These are phyloP conservation scores for Aegilops longissima DNA, from an alignment of 176 grass and related monocot species.

Conservation along the genomic window DNA sequence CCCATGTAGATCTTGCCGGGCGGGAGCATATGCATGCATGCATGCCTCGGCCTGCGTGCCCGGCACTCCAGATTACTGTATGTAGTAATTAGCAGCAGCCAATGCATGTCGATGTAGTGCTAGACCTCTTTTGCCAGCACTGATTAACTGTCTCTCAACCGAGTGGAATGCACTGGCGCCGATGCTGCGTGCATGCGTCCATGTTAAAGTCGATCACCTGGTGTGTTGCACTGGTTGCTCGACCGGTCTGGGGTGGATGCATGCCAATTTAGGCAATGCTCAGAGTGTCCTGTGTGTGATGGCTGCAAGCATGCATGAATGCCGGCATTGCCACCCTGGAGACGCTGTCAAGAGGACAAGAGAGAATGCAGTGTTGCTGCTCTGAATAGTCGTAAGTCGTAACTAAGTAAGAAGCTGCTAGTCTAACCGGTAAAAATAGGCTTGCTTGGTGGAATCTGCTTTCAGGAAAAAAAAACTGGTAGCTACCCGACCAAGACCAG, in stretches of 20 bases:
- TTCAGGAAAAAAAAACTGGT: background rate
- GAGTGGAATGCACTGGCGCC: slow-evolving; percentile 15
- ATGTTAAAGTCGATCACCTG: background rate
- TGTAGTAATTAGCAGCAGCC: slow-evolving; percentile 29
- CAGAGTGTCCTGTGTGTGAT: background rate
- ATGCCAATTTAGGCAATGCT: background rate
- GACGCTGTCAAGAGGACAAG: background rate
- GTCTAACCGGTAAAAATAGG: background rate
- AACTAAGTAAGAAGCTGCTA: no score
- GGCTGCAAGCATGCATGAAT: slow-evolving; percentile 8
- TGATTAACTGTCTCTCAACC: slow-evolving; percentile 34
- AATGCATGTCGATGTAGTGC: slow-evolving; percentile 15
- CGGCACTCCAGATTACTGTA: slow-evolving; percentile 5
- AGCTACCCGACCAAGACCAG: no score
- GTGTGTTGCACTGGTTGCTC: background rate
- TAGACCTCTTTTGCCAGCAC: slow-evolving; percentile 8
- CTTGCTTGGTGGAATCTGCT: background rate
- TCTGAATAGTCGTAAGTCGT: background rate
- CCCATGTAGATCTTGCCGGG: slow-evolving; percentile 75
- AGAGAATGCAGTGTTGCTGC: background rate
- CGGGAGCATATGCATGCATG: background rate
- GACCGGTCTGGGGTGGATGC: background rate
- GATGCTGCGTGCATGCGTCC: background rate
- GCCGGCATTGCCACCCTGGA: slow-evolving; percentile 1
- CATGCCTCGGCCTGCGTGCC: slow-evolving; percentile 32